Conservation (phyloP, 371 early-diverging fungal genomes). For the Smittium culicis region DNA sequence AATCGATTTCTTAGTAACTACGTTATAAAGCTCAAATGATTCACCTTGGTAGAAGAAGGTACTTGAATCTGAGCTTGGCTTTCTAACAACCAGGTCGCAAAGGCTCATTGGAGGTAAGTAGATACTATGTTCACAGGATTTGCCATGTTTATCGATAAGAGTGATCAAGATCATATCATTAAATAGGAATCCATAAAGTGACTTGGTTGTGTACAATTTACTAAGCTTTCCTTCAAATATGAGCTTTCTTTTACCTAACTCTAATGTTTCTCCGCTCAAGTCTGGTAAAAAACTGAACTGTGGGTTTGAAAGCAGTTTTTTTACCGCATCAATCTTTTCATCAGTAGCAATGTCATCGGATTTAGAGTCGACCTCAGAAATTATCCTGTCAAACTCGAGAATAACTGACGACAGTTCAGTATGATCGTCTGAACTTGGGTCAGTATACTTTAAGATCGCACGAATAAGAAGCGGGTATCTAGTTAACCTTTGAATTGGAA, state of each 20-base stretch:
- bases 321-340: constrained; percentile 54
- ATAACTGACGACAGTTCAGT: constrained; percentile 53
- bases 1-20: constrained; percentile 15
- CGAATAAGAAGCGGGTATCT: constrained; percentile 78
- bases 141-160: constrained; percentile 22
- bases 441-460: constrained; percentile 74
- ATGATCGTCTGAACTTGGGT: constrained; percentile 62
- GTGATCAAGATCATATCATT: constrained; percentile 70
- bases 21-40: constrained; percentile 24
- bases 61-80: constrained; percentile 22
- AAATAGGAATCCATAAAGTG: constrained; percentile 69
- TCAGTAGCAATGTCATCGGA: constrained; percentile 58
- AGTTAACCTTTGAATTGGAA: constrained; percentile 88
- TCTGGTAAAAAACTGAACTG: constrained; percentile 18
- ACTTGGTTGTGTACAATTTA: constrained; percentile 72
- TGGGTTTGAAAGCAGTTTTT: constrained; percentile 41
- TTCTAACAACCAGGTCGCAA: constrained; percentile 27
- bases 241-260: constrained; percentile 50
- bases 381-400: constrained; percentile 45
- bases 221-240: constrained; percentile 65
- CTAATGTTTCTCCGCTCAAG: constrained; percentile 42
- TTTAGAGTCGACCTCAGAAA: constrained; percentile 63
- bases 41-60: constrained; percentile 26
- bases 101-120: constrained; percentile 28
- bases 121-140: constrained; percentile 21